phyloP scores from a whole-genome alignment of 1,284 basidiomycete genomes.

The Albatrellus sp. region DNA sequence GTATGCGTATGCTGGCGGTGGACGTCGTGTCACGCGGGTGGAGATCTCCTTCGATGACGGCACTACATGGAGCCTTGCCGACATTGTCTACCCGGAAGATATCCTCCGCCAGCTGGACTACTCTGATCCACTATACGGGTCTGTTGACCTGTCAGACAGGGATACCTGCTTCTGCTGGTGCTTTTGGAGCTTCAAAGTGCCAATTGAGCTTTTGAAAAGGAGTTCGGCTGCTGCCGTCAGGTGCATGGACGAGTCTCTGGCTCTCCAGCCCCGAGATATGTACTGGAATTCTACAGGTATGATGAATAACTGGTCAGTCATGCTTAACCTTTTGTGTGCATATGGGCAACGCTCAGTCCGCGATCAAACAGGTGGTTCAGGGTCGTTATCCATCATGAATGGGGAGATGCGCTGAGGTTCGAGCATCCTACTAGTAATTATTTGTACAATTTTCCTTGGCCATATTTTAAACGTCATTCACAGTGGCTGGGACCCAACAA shows the following conservation, averaged over 20 bases:
- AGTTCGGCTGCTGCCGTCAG: conserved; percentile 35
- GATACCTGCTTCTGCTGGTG: conserved; percentile 58
- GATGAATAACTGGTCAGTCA: conserved; percentile 30
- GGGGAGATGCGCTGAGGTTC: conserved; percentile 1
- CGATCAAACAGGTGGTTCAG: conserved; percentile 39
- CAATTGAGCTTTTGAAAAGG: conserved; percentile 22
- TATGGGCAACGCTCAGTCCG: too few relatives aligned
- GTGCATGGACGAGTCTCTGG: conserved; percentile 36
- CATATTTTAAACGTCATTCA: too few relatives aligned
- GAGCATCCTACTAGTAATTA: neutral
- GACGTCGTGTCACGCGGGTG: conserved; percentile 44
- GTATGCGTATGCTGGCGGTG: conserved; percentile 62
- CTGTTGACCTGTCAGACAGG: conserved; percentile 32
- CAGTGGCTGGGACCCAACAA: neutral
- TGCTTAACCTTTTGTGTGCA: conserved; percentile 13
- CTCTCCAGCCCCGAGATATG: conserved; percentile 16
- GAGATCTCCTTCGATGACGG: conserved; percentile 55
- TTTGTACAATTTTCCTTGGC: too few relatives aligned
- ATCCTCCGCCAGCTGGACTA: conserved; percentile 25
- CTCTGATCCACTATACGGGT: conserved; percentile 22
- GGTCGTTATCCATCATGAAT: conserved; percentile 33
- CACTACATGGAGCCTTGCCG: conserved; percentile 35
- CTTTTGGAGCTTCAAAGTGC: conserved; percentile 42
- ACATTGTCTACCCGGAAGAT: conserved; percentile 43
- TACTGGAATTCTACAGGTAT: conserved; percentile 22